A percentile compares a stretch with the other conserved stretches of the same genome.
phyloP scores from a whole-genome alignment of 441 rosid genomes.

The Kokia cookei region DNA sequence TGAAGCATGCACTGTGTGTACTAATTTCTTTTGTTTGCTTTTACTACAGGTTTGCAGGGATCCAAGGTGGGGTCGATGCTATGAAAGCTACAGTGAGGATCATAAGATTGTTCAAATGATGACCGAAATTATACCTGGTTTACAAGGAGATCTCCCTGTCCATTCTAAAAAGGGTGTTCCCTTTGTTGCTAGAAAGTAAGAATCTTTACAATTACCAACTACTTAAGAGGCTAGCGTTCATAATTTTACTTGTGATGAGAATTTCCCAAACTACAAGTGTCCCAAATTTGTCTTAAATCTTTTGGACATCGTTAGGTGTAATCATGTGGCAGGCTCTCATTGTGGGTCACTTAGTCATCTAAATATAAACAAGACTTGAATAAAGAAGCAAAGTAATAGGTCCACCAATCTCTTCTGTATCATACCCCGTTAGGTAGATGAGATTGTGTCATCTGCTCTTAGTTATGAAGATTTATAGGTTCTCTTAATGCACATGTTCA shows the following conservation, averaged over 20 bases:
- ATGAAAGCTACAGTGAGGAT: slow-evolving; percentile 59
- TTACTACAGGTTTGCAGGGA: slow-evolving; percentile 49
- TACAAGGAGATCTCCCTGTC: slow-evolving; percentile 45
- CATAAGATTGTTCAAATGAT: slow-evolving; percentile 38
- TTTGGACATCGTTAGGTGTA: not conserved
- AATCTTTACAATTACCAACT: not conserved
- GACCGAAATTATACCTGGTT: slow-evolving; percentile 44
- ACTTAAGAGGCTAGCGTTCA: not conserved
- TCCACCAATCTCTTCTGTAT: not conserved
- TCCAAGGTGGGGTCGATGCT: slow-evolving; percentile 65
- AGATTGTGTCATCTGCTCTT: not conserved
- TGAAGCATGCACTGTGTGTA: not conserved
- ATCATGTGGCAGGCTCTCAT: not conserved
- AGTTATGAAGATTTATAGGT: not conserved
- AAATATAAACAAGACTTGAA: not conserved
- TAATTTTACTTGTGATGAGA: not conserved
- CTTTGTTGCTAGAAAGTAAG: slow-evolving; percentile 23
- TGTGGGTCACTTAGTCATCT: not conserved
- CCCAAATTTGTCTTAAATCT: not conserved
- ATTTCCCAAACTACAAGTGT: not conserved
- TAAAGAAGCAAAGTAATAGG: not conserved
- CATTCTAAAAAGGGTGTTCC: slow-evolving; percentile 23
- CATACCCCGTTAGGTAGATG: not conserved
- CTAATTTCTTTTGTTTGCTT: not conserved
- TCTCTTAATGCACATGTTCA: not conserved